These are phyloP conservation scores for Chytriomyces hyalinus DNA, from an alignment of 192 early-diverging fungal species.

Conservation along the genomic window DNA sequence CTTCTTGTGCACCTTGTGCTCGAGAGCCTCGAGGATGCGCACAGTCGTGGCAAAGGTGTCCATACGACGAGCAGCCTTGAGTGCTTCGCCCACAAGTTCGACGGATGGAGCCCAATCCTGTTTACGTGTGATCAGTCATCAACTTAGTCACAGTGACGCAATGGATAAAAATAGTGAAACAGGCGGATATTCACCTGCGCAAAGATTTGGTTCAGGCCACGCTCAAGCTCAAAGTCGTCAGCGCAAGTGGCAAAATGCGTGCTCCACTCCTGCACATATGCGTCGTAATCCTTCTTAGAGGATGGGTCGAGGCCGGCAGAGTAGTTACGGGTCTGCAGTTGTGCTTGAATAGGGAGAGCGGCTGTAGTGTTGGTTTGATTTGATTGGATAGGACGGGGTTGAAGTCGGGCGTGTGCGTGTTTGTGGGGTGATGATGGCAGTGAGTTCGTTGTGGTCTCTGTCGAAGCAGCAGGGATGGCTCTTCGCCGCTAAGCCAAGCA, in stretches of 20 bases:
- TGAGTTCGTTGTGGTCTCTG: too few relatives aligned
- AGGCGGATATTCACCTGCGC: constrained; percentile 43
- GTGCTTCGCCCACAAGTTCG: constrained; percentile 84
- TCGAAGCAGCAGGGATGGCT: too few relatives aligned
- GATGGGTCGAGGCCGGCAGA: constrained; percentile 58
- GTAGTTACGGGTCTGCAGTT: constrained; percentile 24
- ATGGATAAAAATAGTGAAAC: too few relatives aligned
- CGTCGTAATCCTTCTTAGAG: constrained; percentile 55
- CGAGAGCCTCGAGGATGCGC: constrained; percentile 91
- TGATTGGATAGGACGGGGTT: too few relatives aligned
- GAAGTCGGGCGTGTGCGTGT: too few relatives aligned
- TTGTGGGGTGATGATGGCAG: too few relatives aligned
- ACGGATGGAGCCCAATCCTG: constrained; percentile 38
- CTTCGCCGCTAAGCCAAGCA: too few relatives aligned
- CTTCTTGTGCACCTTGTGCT: constrained; percentile 86
- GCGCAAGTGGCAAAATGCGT: constrained; percentile 66
- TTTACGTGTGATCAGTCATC: too few relatives aligned
- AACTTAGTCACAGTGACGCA: too few relatives aligned
- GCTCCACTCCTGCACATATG: constrained; percentile 58
- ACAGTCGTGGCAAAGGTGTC: constrained; percentile 94
- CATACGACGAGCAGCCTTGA: constrained; percentile 88
- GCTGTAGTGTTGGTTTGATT: too few relatives aligned
- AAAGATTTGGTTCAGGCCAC: constrained; percentile 97
- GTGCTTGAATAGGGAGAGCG: not conserved
- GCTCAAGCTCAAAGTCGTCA: constrained; percentile 97